Percentiles rank a stretch among this genome's conserved stretches.
These are phyloP conservation scores for Tetratostichococcus sp. DNA, from an alignment of 139 green algal species.

Conservation along the genomic window DNA sequence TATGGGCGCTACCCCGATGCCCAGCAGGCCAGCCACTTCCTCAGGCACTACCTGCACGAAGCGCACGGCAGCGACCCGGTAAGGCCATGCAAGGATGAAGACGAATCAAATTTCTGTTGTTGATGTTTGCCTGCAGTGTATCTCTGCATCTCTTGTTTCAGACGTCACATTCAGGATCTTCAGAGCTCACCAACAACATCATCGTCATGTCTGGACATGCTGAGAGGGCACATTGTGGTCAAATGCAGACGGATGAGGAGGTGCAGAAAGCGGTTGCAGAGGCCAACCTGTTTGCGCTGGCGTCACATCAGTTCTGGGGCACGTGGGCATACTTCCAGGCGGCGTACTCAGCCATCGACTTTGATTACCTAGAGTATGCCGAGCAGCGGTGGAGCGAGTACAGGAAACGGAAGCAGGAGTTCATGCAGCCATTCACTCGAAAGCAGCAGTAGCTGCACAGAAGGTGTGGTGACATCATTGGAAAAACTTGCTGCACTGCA, in stretches of 20 bases:
- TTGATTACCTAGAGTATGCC: slow-evolving; percentile 83
- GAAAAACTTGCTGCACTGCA: too few relatives aligned
- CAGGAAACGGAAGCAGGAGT: slow-evolving; percentile 48
- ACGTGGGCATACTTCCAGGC: slow-evolving; percentile 82
- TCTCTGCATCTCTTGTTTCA: too few relatives aligned
- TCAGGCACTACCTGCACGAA: slow-evolving; percentile 61
- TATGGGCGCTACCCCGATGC: slow-evolving; percentile 56
- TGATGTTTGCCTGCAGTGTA: too few relatives aligned
- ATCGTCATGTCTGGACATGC: not conserved
- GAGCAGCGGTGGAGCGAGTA: slow-evolving; percentile 66
- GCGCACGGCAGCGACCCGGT: not conserved
- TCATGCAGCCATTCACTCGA: slow-evolving; percentile 25
- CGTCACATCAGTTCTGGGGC: slow-evolving; percentile 91
- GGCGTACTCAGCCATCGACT: slow-evolving; percentile 76
- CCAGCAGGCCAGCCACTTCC: slow-evolving; percentile 39
- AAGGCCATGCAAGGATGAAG: not conserved
- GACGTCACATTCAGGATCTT: too few relatives aligned
- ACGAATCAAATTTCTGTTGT: not conserved
- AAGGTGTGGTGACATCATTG: slow-evolving; percentile 7
- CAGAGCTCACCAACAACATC: too few relatives aligned
- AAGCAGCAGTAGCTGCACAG: too few relatives aligned
- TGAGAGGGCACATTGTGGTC: not conserved
- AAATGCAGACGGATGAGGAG: slow-evolving; percentile 21
- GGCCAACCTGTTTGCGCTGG: slow-evolving; percentile 75
- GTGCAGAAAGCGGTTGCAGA: slow-evolving; percentile 49